Base-by-base conservation (phyloP, 768 basidiomycete genomes). In the Leccinum arenicola region DNA sequence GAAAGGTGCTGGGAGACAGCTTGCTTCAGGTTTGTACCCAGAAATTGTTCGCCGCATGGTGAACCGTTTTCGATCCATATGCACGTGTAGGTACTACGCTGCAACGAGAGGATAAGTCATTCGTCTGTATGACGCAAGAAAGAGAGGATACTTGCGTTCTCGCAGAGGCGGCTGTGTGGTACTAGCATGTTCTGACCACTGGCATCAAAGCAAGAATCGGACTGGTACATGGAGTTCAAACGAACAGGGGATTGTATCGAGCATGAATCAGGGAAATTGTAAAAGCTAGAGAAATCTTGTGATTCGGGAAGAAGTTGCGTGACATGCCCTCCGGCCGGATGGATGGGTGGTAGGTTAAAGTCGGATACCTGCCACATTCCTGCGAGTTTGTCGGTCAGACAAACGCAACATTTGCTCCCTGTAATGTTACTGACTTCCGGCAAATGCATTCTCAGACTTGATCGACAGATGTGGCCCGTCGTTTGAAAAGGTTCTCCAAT, bases 1-100 rank as follows among this genome's bases (percentile, higher is more conserved):
- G 25, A 8, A 1, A 69, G 54, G 29, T 69, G 68, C 2, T 45
- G 52, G 3, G 61, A 49, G 19, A 69, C n/a, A 27, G 55, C 4
- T 1, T 66, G 61, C 43, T 64, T 68, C 35, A 58, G 8, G 52
- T 43, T 59, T n/a, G n/a, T n/a, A 17, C 48, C 53, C 4, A 23
- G 11, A 47, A 33, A 53, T n/a, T 2, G 0, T 21, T 1, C 17
- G 17, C 58, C 55, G 35, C 68, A 68, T 3, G 51, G 56, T 2
- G 17, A 35, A 10, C 58, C 65, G 19, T 62, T 40, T 5, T n/a
- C 50, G 12, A 3, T 0, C 67, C 67, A 68, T 19, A 21, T 3
- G 35, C 68, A 69, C 4, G 3, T 12, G 47, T 21, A 7, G 48
- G 6, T 17, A 23, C 23, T 23, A 19, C 25, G 3, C 67, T 63